Percentiles rank a stretch among this genome's conserved stretches.
These are phyloP conservation scores for Trichoderma simmonsii DNA, from an alignment of 2,329 filamentous ascomycete genomes.

Conservation along the genomic window DNA sequence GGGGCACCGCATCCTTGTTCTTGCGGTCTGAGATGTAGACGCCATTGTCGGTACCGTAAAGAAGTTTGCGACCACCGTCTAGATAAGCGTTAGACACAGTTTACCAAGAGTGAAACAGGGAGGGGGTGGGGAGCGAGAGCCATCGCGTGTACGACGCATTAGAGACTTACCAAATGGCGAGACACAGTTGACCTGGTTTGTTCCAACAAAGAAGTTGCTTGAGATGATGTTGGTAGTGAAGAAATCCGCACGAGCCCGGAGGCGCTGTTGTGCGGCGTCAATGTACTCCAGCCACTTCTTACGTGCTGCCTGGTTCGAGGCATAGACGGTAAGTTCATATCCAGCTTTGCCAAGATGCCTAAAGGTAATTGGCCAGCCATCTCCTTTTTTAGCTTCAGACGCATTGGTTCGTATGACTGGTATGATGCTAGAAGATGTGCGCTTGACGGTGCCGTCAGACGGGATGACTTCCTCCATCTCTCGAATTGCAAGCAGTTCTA, in stretches of 20 bases:
- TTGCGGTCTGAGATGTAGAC: constrained; percentile 91
- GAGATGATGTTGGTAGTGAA: constrained; percentile 70
- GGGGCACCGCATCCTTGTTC: constrained; percentile 76
- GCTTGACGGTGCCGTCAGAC: constrained; percentile 72
- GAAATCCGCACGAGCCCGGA: constrained; percentile 85
- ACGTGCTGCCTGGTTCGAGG: constrained; percentile 77
- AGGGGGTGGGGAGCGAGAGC: not conserved
- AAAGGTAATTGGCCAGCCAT: constrained; percentile 94
- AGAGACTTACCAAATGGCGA: constrained; percentile 74
- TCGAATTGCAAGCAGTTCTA: constrained; percentile 87
- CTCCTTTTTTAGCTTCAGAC: constrained; percentile 57
- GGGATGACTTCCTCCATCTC: constrained; percentile 98
- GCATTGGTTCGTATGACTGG: constrained; percentile 49
- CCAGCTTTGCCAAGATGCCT: constrained; percentile 92
- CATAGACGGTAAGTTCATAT: constrained; percentile 88
- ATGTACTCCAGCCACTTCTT: constrained; percentile 98
- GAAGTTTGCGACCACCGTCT: constrained; percentile 93
- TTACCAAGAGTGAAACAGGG: not conserved
- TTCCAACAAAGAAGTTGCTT: constrained; percentile 56
- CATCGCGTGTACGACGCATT: not conserved
- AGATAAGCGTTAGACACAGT: not conserved
- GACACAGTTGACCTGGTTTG: constrained; percentile 90
- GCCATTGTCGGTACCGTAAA: constrained; percentile 91
- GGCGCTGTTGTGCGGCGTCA: constrained; percentile 80
- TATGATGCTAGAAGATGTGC: constrained; percentile 83